Evolutionary conservation across 139 green algal genomes (phyloP).

Genomic region (Chlamydomonas incerta): DNA sequence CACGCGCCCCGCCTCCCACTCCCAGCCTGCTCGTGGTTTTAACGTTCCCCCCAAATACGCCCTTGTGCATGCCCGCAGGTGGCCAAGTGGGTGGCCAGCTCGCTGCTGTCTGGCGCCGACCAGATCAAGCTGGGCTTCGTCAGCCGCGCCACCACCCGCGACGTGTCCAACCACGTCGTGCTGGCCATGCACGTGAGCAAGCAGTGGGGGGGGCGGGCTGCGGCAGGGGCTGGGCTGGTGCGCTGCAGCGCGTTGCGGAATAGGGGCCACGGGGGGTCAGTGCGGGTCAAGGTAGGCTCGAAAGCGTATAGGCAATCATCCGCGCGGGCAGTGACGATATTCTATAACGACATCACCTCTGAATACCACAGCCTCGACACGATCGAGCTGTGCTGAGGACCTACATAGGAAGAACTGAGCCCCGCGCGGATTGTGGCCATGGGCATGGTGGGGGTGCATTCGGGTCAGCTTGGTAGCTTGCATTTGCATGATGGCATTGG

Average conservation of each 20-base stretch:
- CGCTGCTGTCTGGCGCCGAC: conserved; percentile 90
- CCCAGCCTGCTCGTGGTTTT: no score
- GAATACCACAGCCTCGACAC: neutral
- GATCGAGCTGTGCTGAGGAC: conserved; percentile 1
- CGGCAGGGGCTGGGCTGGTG: neutral
- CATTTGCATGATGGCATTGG: neutral
- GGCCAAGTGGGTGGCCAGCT: conserved; percentile 95
- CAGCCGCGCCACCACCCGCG: conserved; percentile 48
- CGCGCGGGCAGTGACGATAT: conserved; percentile 15
- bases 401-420: conserved; percentile 41
- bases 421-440: neutral
- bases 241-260: no score
- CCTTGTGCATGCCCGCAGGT: no score
- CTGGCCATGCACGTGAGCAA: conserved; percentile 88
- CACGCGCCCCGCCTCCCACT: no score
- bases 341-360: conserved; percentile 37
- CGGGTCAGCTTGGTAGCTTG: no score
- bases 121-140: conserved; percentile 96
- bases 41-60: no score
- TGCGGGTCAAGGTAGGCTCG: no score
- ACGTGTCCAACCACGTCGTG: conserved; percentile 92
- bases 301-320: no score
- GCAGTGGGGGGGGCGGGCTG: neutral
- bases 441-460: neutral
- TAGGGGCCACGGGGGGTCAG: no score